Conservation (phyloP, 2,329 filamentous ascomycete species). For the Westerdykella sp. region DNA sequence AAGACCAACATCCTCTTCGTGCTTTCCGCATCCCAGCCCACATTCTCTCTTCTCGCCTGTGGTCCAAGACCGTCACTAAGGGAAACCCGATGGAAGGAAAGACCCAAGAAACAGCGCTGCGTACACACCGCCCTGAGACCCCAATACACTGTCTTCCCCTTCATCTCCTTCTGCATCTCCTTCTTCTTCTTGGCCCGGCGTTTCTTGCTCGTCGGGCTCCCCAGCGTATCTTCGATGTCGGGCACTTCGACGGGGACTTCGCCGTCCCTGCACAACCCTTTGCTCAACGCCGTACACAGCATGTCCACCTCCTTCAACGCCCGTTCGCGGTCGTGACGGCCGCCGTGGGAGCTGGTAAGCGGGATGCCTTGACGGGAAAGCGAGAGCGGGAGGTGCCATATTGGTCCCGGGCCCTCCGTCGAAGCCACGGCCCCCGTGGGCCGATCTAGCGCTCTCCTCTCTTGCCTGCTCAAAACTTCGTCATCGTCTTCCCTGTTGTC, state of each 20-base stretch:
- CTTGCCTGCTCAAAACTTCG: not conserved
- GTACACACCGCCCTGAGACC: conserved; percentile 1
- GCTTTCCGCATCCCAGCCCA: not conserved
- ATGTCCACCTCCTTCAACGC: not conserved
- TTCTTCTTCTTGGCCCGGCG: not conserved
- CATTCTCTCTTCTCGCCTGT: not conserved
- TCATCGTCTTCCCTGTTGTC: not conserved
- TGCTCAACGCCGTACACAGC: not conserved
- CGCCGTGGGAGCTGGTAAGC: not conserved
- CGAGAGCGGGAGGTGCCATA: too few relatives aligned
- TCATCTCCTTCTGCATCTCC: not conserved
- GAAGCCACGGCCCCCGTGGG: not conserved
- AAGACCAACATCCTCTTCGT: not conserved
- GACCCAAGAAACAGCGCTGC: conserved; percentile 1
- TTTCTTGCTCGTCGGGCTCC: too few relatives aligned
- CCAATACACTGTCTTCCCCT: not conserved
- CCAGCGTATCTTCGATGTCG: too few relatives aligned
- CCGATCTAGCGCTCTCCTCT: not conserved
- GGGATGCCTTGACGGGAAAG: not conserved
- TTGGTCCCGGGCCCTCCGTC: too few relatives aligned
- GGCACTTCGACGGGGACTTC: too few relatives aligned
- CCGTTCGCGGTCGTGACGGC: not conserved
- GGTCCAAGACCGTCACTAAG: not conserved
- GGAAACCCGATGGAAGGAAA: not conserved
- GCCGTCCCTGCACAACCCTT: not conserved